A percentile compares a stretch with the other conserved stretches of the same genome.
phyloP scores from a whole-genome alignment of 345 rosid species.

The Linum lewisii region DNA sequence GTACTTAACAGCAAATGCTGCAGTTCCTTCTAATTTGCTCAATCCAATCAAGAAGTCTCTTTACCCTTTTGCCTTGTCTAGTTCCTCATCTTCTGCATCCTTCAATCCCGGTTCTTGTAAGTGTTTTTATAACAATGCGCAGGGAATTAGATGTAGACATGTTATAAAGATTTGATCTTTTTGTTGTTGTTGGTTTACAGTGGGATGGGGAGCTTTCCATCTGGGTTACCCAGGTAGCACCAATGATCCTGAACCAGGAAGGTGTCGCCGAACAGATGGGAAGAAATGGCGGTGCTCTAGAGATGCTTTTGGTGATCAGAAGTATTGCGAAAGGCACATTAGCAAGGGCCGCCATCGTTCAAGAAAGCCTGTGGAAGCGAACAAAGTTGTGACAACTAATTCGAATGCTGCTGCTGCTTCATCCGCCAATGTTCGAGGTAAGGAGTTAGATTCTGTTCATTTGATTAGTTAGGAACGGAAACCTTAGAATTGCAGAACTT shows the following conservation, averaged over 20 bases:
- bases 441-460: conserved; percentile 12
- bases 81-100: conserved; percentile 11
- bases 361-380: conserved; percentile 75
- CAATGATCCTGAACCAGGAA: conserved; percentile 58
- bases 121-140: too few species aligned
- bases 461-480: too few species aligned
- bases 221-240: conserved; percentile 40
- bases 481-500: too few species aligned
- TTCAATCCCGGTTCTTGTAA: background rate
- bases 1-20: conserved; percentile 44
- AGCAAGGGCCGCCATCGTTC: conserved; percentile 85
- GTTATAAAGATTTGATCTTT: background rate
- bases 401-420: conserved; percentile 32
- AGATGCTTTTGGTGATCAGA: conserved; percentile 66
- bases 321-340: conserved; percentile 72
- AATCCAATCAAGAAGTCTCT: conserved; percentile 39
- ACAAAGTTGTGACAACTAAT: conserved; percentile 31
- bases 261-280: conserved; percentile 77
- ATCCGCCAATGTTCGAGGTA: conserved; percentile 20
- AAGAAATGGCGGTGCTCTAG: conserved; percentile 84
- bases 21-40: conserved; percentile 63
- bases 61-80: conserved; percentile 29
- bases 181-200: conserved; percentile 23
- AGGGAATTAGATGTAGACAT: too few species aligned
- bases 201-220: conserved; percentile 60